Percentiles rank a stretch among this genome's conserved stretches.
Conservation (phyloP, 805 yeast species). For the Wickerhamiella qilinensis region DNA sequence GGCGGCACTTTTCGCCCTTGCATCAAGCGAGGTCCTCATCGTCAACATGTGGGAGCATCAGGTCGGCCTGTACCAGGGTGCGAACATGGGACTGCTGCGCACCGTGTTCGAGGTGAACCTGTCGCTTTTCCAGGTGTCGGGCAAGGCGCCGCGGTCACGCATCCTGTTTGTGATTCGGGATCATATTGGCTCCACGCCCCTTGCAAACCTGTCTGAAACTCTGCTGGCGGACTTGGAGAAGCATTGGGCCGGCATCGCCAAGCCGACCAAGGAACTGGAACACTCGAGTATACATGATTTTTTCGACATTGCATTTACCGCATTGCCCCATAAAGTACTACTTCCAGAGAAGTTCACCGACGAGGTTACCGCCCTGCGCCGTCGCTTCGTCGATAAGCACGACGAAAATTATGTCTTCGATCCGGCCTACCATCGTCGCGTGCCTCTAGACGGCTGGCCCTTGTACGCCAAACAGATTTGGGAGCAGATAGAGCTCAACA, state of each 20-base stretch:
- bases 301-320: slow-evolving; percentile 69
- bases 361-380: slow-evolving; percentile 50
- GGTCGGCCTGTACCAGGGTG: slow-evolving; percentile 93
- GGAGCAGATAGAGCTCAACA: slow-evolving; percentile 85
- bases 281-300: slow-evolving; percentile 49
- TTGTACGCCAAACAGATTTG: slow-evolving; percentile 80
- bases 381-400: slow-evolving; percentile 30
- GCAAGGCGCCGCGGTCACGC: slow-evolving; percentile 26
- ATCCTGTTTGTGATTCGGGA: slow-evolving; percentile 79
- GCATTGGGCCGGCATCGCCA: slow-evolving; percentile 64
- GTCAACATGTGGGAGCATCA: slow-evolving; percentile 96
- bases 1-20: slow-evolving; percentile 84
- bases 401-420: slow-evolving; percentile 34
- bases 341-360: slow-evolving; percentile 53
- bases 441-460: slow-evolving; percentile 95
- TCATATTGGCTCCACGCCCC: slow-evolving; percentile 75
- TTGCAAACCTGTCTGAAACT: slow-evolving; percentile 51
- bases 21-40: slow-evolving; percentile 80
- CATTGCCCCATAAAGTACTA: slow-evolving; percentile 72
- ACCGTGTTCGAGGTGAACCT: slow-evolving; percentile 94
- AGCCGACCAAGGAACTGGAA: slow-evolving; percentile 44
- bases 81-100: slow-evolving; percentile 86
- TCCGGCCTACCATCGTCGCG: slow-evolving; percentile 58
- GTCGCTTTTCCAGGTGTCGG: slow-evolving; percentile 56
- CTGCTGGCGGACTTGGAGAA: slow-evolving; percentile 52